Evolutionary conservation across 352 stramenopile genomes (phyloP).

Genomic region (Phytophthora capsici): DNA sequence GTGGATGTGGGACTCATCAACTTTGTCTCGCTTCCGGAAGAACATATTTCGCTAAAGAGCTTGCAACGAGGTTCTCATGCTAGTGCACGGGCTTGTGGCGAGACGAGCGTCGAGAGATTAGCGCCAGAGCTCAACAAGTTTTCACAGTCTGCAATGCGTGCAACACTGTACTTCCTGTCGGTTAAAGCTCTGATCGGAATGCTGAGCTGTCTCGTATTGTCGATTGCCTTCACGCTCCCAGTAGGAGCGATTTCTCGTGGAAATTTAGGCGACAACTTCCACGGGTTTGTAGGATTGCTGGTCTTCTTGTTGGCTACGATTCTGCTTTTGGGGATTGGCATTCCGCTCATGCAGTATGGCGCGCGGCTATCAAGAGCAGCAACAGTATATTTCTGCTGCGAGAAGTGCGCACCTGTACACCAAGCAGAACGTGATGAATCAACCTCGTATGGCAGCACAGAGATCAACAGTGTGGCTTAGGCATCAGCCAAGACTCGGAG

Average conservation of each 20-base stretch:
- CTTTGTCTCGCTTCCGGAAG: conserved; percentile 58
- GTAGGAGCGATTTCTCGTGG: conserved; percentile 45
- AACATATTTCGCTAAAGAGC: conserved; percentile 57
- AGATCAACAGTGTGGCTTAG: conserved; percentile 18
- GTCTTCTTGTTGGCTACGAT: conserved; percentile 53
- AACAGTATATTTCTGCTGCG: conserved; percentile 76
- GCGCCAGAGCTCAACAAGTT: conserved; percentile 55
- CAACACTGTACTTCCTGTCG: conserved; percentile 66
- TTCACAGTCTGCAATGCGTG: conserved; percentile 47
- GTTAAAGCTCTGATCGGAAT: conserved; percentile 64
- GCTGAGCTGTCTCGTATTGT: conserved; percentile 59
- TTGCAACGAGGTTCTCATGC: conserved; percentile 38
- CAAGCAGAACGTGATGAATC: conserved; percentile 32
- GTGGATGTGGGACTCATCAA: conserved; percentile 70
- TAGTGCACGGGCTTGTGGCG: conserved; percentile 43
- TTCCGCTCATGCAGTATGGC: conserved; percentile 61
- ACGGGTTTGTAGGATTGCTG: conserved; percentile 45
- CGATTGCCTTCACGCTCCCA: conserved; percentile 61
- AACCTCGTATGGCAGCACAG: conserved; percentile 46
- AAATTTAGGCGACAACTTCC: conserved; percentile 48
- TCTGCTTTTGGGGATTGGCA: conserved; percentile 56
- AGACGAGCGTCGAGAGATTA: conserved; percentile 50
- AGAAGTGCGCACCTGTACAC: conserved; percentile 58
- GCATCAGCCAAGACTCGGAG: not conserved
- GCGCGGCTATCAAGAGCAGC: conserved; percentile 48